phyloP scores from a whole-genome alignment of 345 rosid species.

The Hypericum androsaemum region DNA sequence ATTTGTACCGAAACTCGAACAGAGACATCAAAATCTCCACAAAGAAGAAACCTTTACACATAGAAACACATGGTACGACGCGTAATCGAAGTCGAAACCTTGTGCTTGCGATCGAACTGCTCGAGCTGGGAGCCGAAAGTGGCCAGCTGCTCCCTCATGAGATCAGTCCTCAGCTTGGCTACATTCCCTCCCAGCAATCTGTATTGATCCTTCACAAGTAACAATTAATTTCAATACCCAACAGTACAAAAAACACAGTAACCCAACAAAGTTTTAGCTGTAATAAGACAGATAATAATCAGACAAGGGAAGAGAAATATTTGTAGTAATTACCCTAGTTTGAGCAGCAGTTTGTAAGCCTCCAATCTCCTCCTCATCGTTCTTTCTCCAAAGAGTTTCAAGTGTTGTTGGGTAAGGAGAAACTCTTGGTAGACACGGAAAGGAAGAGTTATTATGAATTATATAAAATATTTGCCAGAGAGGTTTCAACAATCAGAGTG shows the following conservation, averaged over 20 bases:
- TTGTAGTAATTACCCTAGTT: constrained; percentile 42
- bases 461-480: too few relatives aligned
- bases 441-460: too few relatives aligned
- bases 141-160: constrained; percentile 91
- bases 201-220: constrained; percentile 52
- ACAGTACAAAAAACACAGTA: background rate
- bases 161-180: constrained; percentile 72
- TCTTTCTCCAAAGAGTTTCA: too few relatives aligned
- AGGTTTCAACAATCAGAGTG: too few relatives aligned
- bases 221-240: too few relatives aligned
- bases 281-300: background rate
- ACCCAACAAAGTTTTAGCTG: background rate
- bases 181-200: constrained; percentile 81
- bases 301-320: background rate
- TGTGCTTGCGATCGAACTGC: constrained; percentile 87
- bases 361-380: constrained; percentile 74
- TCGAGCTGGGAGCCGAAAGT: constrained; percentile 81
- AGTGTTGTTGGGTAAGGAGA: too few relatives aligned
- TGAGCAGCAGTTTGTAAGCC: constrained; percentile 73
- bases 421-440: too few relatives aligned
- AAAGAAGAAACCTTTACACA: background rate
- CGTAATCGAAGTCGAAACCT: constrained; percentile 38
- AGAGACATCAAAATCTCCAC: background rate
- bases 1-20: too few relatives aligned
- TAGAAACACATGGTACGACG: background rate